Evolutionary conservation across 352 stramenopile genomes (phyloP).

Genomic region (Lagenidium giganteum): DNA sequence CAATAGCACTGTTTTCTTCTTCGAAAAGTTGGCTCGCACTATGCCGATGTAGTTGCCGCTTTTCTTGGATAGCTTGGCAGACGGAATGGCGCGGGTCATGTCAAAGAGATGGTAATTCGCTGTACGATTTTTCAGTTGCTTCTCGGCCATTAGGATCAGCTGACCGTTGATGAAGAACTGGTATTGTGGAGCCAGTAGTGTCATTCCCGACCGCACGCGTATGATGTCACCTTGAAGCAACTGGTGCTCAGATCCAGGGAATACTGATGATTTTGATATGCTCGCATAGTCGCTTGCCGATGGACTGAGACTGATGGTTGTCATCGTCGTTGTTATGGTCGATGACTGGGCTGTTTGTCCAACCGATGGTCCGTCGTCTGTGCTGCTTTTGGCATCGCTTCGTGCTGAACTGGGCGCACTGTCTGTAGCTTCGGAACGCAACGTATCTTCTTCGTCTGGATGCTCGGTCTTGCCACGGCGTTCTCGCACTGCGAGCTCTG

Average conservation of each 20-base stretch:
- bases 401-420: too few species aligned
- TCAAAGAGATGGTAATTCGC: constrained; percentile 88
- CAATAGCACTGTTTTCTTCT: constrained; percentile 71
- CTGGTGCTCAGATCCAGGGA: constrained; percentile 46
- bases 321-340: constrained; percentile 11
- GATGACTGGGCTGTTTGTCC: constrained; percentile 13
- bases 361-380: constrained; percentile 46
- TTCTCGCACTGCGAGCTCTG: too few species aligned
- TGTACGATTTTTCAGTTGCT: constrained; percentile 67
- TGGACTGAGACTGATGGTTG: background rate
- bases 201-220: constrained; percentile 51
- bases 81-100: constrained; percentile 53
- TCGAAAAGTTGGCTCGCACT: constrained; percentile 68
- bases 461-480: background rate
- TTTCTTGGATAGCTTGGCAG: constrained; percentile 75
- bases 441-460: too few species aligned
- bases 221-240: constrained; percentile 36
- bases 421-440: constrained; percentile 13
- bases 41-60: constrained; percentile 89
- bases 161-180: constrained; percentile 59
- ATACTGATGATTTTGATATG: constrained; percentile 80
- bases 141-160: constrained; percentile 59
- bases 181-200: constrained; percentile 53
- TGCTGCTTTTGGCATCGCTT: too few species aligned
- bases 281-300: constrained; percentile 18